phyloP scores from a whole-genome alignment of 2,329 filamentous ascomycete species.

The Corinectria fuckeliana region DNA sequence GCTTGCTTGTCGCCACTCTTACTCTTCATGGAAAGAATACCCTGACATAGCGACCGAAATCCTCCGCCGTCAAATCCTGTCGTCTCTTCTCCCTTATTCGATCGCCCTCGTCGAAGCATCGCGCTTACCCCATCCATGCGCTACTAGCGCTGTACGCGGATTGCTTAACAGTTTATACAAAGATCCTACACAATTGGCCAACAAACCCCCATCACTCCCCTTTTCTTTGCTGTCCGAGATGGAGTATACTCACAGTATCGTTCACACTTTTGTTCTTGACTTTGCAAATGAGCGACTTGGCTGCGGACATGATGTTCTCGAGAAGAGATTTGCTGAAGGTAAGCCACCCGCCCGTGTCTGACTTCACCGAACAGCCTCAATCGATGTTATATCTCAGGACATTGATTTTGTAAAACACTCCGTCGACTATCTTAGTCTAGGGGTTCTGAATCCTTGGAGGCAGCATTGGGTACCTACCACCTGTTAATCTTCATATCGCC shows the following conservation, averaged over 20 bases:
- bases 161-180: not conserved
- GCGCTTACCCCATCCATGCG: not conserved
- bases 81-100: not conserved
- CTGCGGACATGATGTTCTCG: not conserved
- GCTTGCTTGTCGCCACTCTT: not conserved
- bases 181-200: not conserved
- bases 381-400: not conserved
- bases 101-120: not conserved
- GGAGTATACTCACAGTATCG: not conserved
- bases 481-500: not conserved
- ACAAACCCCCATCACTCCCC: not conserved
- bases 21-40: not conserved
- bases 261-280: not conserved
- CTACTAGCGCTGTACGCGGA: not conserved
- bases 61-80: not conserved
- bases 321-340: not conserved
- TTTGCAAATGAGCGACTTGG: not conserved
- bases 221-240: not conserved
- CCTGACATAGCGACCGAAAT: not conserved
- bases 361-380: not conserved
- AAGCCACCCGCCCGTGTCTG: not conserved
- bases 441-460: not conserved
- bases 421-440: not conserved
- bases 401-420: not conserved
- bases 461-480: not conserved